Evolutionary conservation across 345 rosid species (phyloP).

Genomic region (Boechera divaricarpa): DNA sequence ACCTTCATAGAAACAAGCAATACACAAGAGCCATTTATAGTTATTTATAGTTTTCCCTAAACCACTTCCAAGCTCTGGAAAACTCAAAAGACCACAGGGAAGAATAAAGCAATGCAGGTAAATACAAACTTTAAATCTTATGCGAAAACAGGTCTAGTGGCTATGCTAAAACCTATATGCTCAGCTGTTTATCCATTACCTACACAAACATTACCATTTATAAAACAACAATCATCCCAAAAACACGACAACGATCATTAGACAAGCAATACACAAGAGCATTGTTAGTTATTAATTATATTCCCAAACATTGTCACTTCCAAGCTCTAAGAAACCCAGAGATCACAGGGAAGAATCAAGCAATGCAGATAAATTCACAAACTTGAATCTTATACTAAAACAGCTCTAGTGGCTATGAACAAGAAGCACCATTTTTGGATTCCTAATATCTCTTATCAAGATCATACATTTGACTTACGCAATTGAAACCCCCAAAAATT

Average conservation of each 20-base stretch:
- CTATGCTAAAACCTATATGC: constrained; percentile 50
- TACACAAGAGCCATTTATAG: background rate
- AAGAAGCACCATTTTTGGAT: constrained; percentile 8
- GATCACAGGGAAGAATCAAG: background rate
- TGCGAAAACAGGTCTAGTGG: background rate
- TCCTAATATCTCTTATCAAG: background rate
- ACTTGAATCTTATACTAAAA: background rate
- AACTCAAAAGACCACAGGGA: background rate
- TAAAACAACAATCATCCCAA: background rate
- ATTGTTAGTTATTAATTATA: background rate
- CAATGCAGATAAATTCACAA: background rate
- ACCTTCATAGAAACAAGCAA: background rate
- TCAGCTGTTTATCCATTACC: constrained; percentile 97
- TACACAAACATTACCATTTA: constrained; percentile 40
- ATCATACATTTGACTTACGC: background rate
- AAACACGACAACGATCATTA: background rate
- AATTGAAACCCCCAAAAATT: background rate
- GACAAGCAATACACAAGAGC: background rate
- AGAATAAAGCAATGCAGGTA: background rate
- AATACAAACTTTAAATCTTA: background rate
- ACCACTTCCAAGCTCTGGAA: background rate
- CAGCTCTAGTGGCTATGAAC: background rate
- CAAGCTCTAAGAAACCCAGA: background rate
- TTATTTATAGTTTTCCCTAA: background rate
- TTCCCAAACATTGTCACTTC: background rate